phyloP scores from a whole-genome alignment of 2,329 filamentous ascomycete species.

The Beauveria australis region DNA sequence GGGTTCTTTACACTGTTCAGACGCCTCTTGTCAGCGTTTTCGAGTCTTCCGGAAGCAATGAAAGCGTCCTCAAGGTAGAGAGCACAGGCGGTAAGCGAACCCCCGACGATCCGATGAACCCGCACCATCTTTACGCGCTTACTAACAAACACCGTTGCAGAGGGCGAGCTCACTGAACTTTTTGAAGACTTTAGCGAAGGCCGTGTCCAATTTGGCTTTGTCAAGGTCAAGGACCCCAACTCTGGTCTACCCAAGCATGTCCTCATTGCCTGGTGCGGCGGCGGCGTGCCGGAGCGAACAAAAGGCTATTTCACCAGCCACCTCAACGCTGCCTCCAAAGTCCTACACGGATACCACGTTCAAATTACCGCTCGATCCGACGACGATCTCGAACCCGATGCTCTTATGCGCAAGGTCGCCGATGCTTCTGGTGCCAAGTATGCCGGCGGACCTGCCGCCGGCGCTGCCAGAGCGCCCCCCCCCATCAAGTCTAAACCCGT shows the following conservation, averaged over 20 bases:
- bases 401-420: conserved; percentile 85
- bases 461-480: conserved; percentile 49
- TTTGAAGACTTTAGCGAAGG: conserved; percentile 96
- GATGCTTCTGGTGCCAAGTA: conserved; percentile 96
- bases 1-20: conserved; percentile 90
- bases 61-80: conserved; percentile 93
- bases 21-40: conserved; percentile 90
- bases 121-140: conserved; percentile 12
- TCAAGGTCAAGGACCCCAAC: conserved; percentile 95
- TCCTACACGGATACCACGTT: conserved; percentile 94
- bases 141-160: conserved; percentile 34
- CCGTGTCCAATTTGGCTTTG: conserved; percentile 91
- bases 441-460: conserved; percentile 55
- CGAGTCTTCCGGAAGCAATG: conserved; percentile 76
- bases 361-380: conserved; percentile 94
- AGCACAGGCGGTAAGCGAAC: conserved; percentile 64
- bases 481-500: conserved; percentile 81
- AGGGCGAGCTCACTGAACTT: conserved; percentile 83
- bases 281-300: conserved; percentile 94
- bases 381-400: conserved; percentile 75
- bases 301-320: conserved; percentile 99
- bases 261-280: conserved; percentile 93
- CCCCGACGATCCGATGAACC: conserved; percentile 1
- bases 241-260: conserved; percentile 82
- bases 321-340: conserved; percentile 77